Base-by-base conservation (phyloP, 768 basidiomycete genomes). In the Rhodotorula diobovata region DNA sequence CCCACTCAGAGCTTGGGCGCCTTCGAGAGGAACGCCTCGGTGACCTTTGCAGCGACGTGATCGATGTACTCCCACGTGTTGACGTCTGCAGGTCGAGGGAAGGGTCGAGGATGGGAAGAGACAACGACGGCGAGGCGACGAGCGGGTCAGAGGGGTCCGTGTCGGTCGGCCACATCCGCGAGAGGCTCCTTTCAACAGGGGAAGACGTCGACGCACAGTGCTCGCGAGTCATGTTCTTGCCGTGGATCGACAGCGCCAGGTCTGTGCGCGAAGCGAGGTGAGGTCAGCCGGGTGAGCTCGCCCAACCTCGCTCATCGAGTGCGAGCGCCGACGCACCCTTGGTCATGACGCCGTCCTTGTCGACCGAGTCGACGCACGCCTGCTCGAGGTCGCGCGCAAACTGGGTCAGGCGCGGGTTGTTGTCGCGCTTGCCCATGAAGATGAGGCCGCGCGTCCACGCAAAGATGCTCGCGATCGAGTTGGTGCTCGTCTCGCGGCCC, bases 381-480 rank as follows among this genome's bases (percentile, higher is more conserved):
- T 81, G 84, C 83, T 99, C 96, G 51, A 99, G 85, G 72, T 87
- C 86, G 59, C 84, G 77, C 76, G 89, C 91, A 82, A 95, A 99
- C 57, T 82, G 81, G 63, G 82, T 83, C 39, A 99, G 86, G 45
- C 84, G 83, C 32, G 86, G 86, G 79, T 95, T 98, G 51, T 83
- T 83, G 79, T 99, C 95, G 43, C 97, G 85, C 83, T 91, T 93
- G 73, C 93, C 94, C 75, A 93, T 89, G 68, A 74, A 71, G 15
- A 91, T 82, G 53, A 99, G 85, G 0, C 95, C 95, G 57, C 96
- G 88, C 25, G 95, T 98, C 95, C 95, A 99, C 15, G 95, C 95
- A 78, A 94, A 98, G 83, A 99, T 97, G 67, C 90, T 93, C 56
- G 95, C 95, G 76, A 98, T 93, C 51, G 95, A 94, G 86, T 99